phyloP scores from a whole-genome alignment of 768 basidiomycete species.

The Kwoniella heveanensis region DNA sequence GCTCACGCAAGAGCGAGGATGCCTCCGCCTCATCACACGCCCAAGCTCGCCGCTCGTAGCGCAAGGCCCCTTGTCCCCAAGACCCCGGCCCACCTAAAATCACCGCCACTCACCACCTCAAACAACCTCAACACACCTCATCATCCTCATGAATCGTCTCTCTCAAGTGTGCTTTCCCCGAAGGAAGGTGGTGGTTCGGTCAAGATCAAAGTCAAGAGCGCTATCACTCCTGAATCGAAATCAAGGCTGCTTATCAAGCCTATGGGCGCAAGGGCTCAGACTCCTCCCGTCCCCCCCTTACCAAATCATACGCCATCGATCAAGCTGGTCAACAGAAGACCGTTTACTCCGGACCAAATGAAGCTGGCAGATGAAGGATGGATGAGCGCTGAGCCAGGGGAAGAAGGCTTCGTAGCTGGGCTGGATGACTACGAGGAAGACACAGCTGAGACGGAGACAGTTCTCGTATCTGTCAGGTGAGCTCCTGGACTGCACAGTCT shows the following conservation, averaged over 20 bases:
- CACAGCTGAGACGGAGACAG: constrained; percentile 43
- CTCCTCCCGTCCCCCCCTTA: not conserved
- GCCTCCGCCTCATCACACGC: constrained; percentile 8
- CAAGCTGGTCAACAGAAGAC: constrained; percentile 1
- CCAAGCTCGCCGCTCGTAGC: constrained; percentile 22
- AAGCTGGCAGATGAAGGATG: constrained; percentile 24
- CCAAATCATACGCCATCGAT: constrained; percentile 6
- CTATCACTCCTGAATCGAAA: constrained; percentile 48
- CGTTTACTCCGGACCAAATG: constrained; percentile 37
- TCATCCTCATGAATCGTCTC: constrained; percentile 5
- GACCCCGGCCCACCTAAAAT: constrained; percentile 22
- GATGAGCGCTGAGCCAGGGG: constrained; percentile 7
- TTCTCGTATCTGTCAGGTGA: constrained; percentile 53
- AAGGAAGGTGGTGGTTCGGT: constrained; percentile 30
- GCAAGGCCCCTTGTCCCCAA: constrained; percentile 18
- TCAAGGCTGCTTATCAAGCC: constrained; percentile 34
- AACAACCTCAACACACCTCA: constrained; percentile 26
- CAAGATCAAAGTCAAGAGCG: constrained; percentile 46
- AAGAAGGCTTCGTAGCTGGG: constrained; percentile 11
- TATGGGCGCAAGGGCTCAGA: constrained; percentile 11
- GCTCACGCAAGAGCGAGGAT: constrained; percentile 15
- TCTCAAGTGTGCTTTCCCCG: constrained; percentile 17
- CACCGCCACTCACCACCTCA: constrained; percentile 33
- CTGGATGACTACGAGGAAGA: constrained; percentile 26
- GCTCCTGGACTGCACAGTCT: not conserved